phyloP scores from a whole-genome alignment of 345 rosid genomes.

The Citrus maxima region DNA sequence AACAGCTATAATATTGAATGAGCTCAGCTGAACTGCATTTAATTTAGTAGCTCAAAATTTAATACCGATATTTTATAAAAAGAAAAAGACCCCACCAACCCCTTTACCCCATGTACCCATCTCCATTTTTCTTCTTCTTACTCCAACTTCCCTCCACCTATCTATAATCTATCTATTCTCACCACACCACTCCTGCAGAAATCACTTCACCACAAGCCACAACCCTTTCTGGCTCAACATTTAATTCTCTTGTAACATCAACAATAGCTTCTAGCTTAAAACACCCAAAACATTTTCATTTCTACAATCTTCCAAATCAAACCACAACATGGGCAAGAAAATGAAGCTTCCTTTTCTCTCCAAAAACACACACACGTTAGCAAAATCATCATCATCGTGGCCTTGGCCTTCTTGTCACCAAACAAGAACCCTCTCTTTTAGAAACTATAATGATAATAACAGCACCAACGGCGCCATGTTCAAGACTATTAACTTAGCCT shows the following conservation, averaged over 20 bases:
- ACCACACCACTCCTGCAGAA: slow-evolving; percentile 20
- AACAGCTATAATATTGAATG: slow-evolving; percentile 25
- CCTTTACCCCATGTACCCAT: not conserved
- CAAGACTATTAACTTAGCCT: slow-evolving; percentile 43
- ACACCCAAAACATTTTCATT: slow-evolving; percentile 1
- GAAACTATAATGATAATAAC: slow-evolving; percentile 13
- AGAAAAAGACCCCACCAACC: slow-evolving; percentile 27
- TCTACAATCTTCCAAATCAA: not conserved
- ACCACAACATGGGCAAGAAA: slow-evolving; percentile 28
- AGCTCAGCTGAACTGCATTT: slow-evolving; percentile 34
- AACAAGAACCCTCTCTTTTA: slow-evolving; percentile 77
- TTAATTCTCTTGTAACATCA: slow-evolving; percentile 15
- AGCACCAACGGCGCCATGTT: slow-evolving; percentile 12
- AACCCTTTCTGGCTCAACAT: slow-evolving; percentile 15
- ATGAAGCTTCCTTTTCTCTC: slow-evolving; percentile 67
- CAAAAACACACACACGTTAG: slow-evolving; percentile 15
- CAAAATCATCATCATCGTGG: slow-evolving; percentile 42
- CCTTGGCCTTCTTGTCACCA: slow-evolving; percentile 83
- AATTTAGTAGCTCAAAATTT: slow-evolving; percentile 30
- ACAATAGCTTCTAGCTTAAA: slow-evolving; percentile 2
- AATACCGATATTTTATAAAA: slow-evolving; percentile 25
- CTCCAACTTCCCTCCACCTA: not conserved
- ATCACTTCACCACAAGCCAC: not conserved
- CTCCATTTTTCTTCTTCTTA: not conserved
- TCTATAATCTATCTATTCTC: not conserved